Percentiles rank a stretch among this genome's conserved stretches.
Evolutionary conservation across 257 asterid genomes (phyloP).

Genomic region (Salvia splendens): DNA sequence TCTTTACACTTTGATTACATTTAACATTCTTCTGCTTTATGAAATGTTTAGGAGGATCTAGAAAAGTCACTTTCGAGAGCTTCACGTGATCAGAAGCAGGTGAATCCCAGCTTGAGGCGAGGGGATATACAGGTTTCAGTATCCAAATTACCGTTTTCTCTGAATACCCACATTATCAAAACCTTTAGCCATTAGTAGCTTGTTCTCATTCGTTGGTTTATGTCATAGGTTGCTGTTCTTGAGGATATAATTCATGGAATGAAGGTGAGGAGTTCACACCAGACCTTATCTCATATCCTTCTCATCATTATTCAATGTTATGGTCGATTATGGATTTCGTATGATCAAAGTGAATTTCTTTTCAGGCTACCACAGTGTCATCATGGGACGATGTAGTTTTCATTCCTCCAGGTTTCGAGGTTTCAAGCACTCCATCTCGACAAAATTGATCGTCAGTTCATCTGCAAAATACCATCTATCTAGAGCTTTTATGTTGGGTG

Average conservation of each 20-base stretch:
- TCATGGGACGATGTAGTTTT: conserved; percentile 83
- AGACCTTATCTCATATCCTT: neutral
- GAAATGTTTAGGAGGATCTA: conserved; percentile 72
- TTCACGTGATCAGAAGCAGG: conserved; percentile 54
- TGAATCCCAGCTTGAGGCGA: conserved; percentile 66
- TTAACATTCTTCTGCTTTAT: neutral
- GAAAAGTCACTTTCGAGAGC: conserved; percentile 74
- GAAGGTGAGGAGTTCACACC: conserved; percentile 59
- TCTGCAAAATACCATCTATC: neutral
- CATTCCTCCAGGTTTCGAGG: conserved; percentile 90
- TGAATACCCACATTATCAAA: neutral
- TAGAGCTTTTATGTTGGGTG: conserved; percentile 9
- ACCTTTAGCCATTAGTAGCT: neutral
- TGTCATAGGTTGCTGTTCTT: conserved; percentile 71
- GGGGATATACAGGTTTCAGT: conserved; percentile 70
- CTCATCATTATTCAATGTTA: neutral
- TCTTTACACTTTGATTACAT: neutral
- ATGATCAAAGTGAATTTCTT: neutral
- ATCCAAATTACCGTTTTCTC: neutral
- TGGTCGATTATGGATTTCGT: conserved; percentile 6
- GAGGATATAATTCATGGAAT: conserved; percentile 83
- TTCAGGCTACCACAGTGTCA: conserved; percentile 69
- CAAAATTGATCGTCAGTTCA: conserved; percentile 4
- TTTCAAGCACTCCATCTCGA: conserved; percentile 52
- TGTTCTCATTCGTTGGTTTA: conserved; percentile 15